Base-by-base conservation (phyloP, 768 basidiomycete genomes). In the Lactarius akahatsu region DNA sequence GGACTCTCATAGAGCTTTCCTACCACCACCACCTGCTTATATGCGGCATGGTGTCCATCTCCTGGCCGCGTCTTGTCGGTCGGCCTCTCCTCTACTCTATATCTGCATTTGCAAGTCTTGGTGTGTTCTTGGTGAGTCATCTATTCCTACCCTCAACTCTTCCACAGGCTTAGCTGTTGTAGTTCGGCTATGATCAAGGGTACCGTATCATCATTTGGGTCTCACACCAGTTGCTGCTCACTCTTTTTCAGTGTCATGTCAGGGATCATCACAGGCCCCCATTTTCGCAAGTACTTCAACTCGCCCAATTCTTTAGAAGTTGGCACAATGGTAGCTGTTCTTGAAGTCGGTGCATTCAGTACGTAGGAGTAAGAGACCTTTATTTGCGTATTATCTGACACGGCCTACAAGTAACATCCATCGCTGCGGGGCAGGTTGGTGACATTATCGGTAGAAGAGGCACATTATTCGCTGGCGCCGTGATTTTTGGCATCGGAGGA, bases 291-390 rank as follows among this genome's bases (percentile, higher is more conserved):
- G 62, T 96, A 85, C 78, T 96, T 98, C 80, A 79, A 91, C 66
- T 83, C 87, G 23, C 95, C 94, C 20, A 83, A 83, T 18, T 81
- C 89, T 0, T 77, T 90, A 59, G 85, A 90, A 72, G 76, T 94
- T 28, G 95, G 94, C n/a, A 93, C 92, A 23, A 94, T 98, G 90
- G 94, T 97, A 47, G 92, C 95, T n/a, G 89, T 96, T 6, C 79
- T 96, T 40, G 94, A 98, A 77, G 83, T 98, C 41, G 95, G 95
- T 54, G 95, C 95, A 45, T 89, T 97, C 75, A 82, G 94, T 92
- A 73, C 52, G 87, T 23, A 52, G 9, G 15, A 6, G 23, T 62
- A 34, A 8, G 34, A 34, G 34, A 34, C 9, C 1, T 36, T 40
- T 10, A 18, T 56, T 56, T 15, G 32, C n/a, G 52, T 32, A 45